phyloP scores from a whole-genome alignment of 2,329 filamentous ascomycete genomes.

The Cordyceps pruinosa region DNA sequence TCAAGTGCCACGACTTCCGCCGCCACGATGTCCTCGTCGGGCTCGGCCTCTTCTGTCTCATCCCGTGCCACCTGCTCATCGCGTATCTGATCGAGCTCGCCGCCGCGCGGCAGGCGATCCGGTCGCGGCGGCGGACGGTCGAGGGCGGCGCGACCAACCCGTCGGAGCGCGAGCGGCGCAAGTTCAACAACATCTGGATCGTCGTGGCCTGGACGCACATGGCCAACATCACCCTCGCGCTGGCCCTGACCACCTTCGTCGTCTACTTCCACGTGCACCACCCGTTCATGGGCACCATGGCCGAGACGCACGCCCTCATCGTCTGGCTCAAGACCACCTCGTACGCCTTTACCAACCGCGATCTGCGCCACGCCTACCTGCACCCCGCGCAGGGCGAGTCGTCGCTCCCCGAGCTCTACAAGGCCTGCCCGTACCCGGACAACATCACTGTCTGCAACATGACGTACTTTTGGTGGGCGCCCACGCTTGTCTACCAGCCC shows the following conservation, averaged over 20 bases:
- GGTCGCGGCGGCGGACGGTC: constrained; percentile 50
- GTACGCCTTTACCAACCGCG: constrained; percentile 93
- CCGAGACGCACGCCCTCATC: constrained; percentile 85
- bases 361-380: constrained; percentile 84
- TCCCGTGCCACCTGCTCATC: constrained; percentile 83
- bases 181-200: constrained; percentile 71
- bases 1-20: constrained; percentile 83
- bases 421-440: constrained; percentile 73
- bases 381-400: constrained; percentile 63
- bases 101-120: constrained; percentile 72
- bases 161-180: constrained; percentile 53
- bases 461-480: constrained; percentile 96
- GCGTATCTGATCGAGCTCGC: constrained; percentile 84
- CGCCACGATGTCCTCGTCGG: constrained; percentile 70
- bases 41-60: constrained; percentile 71
- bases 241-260: constrained; percentile 72
- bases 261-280: constrained; percentile 92
- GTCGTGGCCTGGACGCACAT: constrained; percentile 74
- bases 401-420: constrained; percentile 75
- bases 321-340: constrained; percentile 96
- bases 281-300: constrained; percentile 84
- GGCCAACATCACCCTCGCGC: constrained; percentile 74
- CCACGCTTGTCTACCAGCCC: constrained; percentile 92
- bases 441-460: constrained; percentile 88
- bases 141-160: constrained; percentile 38